These are phyloP conservation scores for Diplodia seriata DNA, from an alignment of 2,329 filamentous ascomycete species.

Conservation along the genomic window DNA sequence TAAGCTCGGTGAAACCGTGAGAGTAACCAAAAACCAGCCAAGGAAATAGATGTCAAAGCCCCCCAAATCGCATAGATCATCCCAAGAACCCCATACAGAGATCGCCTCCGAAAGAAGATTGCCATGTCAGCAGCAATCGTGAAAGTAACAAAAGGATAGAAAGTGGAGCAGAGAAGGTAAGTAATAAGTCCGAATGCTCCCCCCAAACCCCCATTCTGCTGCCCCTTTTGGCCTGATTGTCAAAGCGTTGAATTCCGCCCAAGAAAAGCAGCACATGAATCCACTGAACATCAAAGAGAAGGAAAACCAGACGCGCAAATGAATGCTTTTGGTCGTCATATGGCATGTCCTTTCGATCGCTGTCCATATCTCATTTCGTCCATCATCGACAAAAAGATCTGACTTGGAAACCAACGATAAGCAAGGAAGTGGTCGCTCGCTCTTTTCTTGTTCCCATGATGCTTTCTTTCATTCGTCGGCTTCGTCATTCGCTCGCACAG, in stretches of 20 bases:
- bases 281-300: conserved; percentile 28
- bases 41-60: conserved; percentile 16
- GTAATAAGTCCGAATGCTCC: conserved; percentile 22
- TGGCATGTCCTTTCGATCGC: conserved; percentile 28
- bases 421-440: conserved; percentile 14
- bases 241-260: neutral
- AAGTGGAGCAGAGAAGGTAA: conserved; percentile 23
- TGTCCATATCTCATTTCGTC: conserved; percentile 21
- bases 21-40: conserved; percentile 6
- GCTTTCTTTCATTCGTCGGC: conserved; percentile 23
- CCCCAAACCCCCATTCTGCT: conserved; percentile 1
- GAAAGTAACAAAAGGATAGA: neutral
- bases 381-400: conserved; percentile 25
- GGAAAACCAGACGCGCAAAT: conserved; percentile 26
- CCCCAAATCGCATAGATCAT: conserved; percentile 4
- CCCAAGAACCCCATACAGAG: neutral
- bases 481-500: conserved; percentile 17
- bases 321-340: conserved; percentile 29
- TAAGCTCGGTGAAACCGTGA: conserved; percentile 26
- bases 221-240: conserved; percentile 12
- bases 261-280: conserved; percentile 2
- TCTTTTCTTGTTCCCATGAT: conserved; percentile 28
- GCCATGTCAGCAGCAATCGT: neutral
- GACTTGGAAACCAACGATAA: conserved; percentile 12
- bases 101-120: conserved; percentile 7